Evolutionary conservation across 345 rosid species (phyloP), one percentile per base, ranked within the genome.

Genomic region (Pelargonium nanum): DNA sequence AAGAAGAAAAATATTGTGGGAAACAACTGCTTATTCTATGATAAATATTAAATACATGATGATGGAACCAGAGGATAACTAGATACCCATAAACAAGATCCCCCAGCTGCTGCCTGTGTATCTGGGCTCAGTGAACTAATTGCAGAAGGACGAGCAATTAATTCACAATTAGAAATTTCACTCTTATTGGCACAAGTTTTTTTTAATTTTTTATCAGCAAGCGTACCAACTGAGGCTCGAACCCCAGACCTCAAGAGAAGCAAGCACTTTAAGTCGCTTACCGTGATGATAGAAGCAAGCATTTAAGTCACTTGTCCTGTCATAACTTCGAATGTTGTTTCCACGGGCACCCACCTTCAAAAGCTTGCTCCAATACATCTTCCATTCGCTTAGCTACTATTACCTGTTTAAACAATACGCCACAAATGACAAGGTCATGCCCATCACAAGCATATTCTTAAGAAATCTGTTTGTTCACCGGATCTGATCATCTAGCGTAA

Each of bases 341-440:
- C 99, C 90, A 89, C 34, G 96, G 99, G 77, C 92, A 93, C 24
- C 97, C 99, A 13, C 95, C 97, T 68, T 89, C 97, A 26, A 93
- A 89, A 26, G 99, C 97, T 28, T 87, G 88, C 64, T 89, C 97
- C 72, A 93, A 64, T 12, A 89, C 97, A 28, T 93, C 97, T 73
- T 93, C 99, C 95, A 93, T 80, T 71, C 90, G 78, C 83, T 87
- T 89, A 22, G 94, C 99, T 56, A 79, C 76, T 57, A 93, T 58
- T 52, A 93, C 77, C 99, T 93, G 94, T 12, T 5, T 24, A 65
- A 45, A 52, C 40, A 7, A 53, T 15, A 4, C 22, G 24, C 6
- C 6, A 21, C 32, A 63, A 4, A 17, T 4, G 22, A 1, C 13
- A 19, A 0, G 16, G 52, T 53, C 22, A n/a, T 24, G 9, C 52